Evolutionary conservation across 352 stramenopile species (phyloP).

Genomic region (Globisporangium polare): DNA sequence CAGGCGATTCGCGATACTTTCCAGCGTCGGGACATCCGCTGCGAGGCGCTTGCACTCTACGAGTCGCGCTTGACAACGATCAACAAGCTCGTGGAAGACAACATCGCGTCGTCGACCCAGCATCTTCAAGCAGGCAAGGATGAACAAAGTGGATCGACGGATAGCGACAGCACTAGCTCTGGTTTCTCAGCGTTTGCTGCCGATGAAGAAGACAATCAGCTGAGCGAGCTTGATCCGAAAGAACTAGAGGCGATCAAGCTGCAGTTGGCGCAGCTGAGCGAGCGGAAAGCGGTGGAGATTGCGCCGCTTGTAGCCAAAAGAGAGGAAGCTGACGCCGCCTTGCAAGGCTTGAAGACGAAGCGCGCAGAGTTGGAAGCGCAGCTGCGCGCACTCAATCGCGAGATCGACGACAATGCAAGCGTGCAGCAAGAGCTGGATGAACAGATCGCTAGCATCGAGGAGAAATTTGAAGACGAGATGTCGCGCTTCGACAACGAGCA

Average conservation of each 20-base stretch:
- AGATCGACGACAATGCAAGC: conserved; percentile 39
- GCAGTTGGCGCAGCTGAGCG: conserved; percentile 31
- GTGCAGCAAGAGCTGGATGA: conserved; percentile 42
- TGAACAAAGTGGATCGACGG: neutral
- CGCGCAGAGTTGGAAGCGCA: conserved; percentile 55
- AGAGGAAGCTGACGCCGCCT: conserved; percentile 10
- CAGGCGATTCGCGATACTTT: conserved; percentile 79
- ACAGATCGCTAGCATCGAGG: conserved; percentile 40
- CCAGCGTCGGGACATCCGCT: conserved; percentile 67
- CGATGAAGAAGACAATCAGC: conserved; percentile 14
- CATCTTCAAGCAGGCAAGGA: conserved; percentile 20
- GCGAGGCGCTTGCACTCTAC: conserved; percentile 57
- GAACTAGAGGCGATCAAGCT: conserved; percentile 35
- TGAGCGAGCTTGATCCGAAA: conserved; percentile 24
- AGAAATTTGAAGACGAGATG: conserved; percentile 40
- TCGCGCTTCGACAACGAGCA: conserved; percentile 46
- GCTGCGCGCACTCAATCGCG: conserved; percentile 37
- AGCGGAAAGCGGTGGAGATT: conserved; percentile 33
- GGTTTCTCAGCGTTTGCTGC: conserved; percentile 11
- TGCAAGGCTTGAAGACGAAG: conserved; percentile 32
- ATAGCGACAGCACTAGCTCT: neutral
- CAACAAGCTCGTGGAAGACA: conserved; percentile 34
- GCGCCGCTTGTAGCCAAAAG: conserved; percentile 30
- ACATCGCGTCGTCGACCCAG: conserved; percentile 32
- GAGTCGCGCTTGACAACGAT: conserved; percentile 37